A percentile compares a stretch with the other conserved stretches of the same genome.
Conservation (phyloP, 148 eudicot species). For the Cornus controversa region DNA sequence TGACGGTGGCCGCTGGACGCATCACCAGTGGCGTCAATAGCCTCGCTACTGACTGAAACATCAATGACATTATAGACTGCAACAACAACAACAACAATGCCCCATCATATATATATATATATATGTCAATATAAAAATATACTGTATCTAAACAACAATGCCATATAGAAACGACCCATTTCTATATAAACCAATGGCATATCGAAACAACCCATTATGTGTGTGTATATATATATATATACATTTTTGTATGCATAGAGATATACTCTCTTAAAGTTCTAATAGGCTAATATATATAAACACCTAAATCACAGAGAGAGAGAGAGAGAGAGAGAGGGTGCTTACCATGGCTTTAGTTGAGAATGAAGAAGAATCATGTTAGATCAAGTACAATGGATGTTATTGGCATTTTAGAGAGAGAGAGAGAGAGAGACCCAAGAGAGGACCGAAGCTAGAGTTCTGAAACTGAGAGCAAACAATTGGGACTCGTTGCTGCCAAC, state of each 20-base stretch:
- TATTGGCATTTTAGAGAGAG: slow-evolving; percentile 9
- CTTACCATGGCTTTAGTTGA: not conserved
- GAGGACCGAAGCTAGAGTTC: not conserved
- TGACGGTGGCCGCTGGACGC: slow-evolving; percentile 38
- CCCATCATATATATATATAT: too few species aligned
- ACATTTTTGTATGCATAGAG: too few species aligned
- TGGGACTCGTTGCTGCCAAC: not conserved
- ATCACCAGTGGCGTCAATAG: slow-evolving; percentile 24
- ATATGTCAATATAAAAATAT: too few species aligned
- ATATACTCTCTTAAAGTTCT: too few species aligned
- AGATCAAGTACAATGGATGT: too few species aligned
- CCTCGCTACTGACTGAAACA: slow-evolving; percentile 38
- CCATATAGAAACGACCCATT: too few species aligned
- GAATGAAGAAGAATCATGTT: not conserved
- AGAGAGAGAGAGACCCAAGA: not conserved
- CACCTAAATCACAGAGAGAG: not conserved
- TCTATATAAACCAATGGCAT: too few species aligned
- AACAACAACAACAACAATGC: not conserved
- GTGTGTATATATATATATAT: not conserved
- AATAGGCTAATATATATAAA: too few species aligned
- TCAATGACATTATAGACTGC: slow-evolving; percentile 36
- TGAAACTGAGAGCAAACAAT: not conserved
- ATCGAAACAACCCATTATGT: too few species aligned
- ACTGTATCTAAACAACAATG: too few species aligned
- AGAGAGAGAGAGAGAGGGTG: not conserved